phyloP scores from a whole-genome alignment of 176 grass and related monocot species.

The Carex littledalei region DNA sequence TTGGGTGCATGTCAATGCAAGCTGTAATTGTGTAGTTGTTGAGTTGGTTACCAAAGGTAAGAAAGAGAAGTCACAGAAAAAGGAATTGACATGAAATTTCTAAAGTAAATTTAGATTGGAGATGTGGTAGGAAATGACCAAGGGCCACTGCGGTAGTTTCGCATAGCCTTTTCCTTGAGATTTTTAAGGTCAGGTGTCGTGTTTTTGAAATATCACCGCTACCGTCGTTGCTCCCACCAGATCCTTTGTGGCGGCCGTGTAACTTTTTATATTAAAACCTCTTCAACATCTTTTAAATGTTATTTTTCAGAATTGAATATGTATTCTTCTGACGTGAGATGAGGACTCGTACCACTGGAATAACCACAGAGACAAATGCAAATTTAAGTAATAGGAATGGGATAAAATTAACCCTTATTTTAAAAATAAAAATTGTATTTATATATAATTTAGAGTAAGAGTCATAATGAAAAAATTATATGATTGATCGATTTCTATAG shows the following conservation, averaged over 20 bases:
- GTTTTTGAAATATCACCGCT: conserved; percentile 36
- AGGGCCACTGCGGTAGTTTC: conserved; percentile 32
- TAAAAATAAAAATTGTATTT: no score
- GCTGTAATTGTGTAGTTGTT: conserved; percentile 25
- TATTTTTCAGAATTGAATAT: no score
- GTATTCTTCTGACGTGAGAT: no score
- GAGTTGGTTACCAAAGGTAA: conserved; percentile 13
- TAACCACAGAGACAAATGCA: no score
- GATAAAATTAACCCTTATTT: no score
- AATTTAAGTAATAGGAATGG: no score
- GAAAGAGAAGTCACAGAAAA: conserved; percentile 12
- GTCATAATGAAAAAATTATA: no score
- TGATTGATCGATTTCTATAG: no score
- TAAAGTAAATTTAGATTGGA: neutral
- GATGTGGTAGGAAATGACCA: conserved; percentile 1
- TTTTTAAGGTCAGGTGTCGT: conserved; percentile 82
- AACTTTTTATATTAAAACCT: no score
- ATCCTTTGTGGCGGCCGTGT: neutral
- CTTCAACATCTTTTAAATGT: no score
- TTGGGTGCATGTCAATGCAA: neutral
- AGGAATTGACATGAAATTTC: neutral
- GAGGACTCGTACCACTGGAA: no score
- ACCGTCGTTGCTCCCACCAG: conserved; percentile 17
- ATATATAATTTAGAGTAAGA: no score
- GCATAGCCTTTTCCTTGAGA: conserved; percentile 55